Base-by-base conservation (phyloP, 352 stramenopile species). In the Phytophthora hybrid region DNA sequence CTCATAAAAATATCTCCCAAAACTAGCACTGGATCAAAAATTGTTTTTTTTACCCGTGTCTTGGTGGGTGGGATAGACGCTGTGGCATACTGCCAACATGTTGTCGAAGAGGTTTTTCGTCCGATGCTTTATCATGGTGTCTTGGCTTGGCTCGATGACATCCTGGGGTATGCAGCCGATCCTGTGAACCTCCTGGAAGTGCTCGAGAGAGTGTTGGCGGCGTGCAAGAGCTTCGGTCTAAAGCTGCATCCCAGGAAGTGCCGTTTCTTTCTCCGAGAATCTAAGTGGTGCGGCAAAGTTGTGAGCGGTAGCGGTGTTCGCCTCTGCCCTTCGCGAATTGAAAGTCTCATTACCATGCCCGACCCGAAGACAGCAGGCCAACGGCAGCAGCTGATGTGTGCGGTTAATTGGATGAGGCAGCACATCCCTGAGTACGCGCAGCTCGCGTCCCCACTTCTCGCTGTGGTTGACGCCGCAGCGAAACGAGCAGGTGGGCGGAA, bases 41-140 rank as follows among this genome's bases (percentile, higher is more conserved):
- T n/a, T n/a, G n/a, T n/a, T n/a, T n/a, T n/a, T n/a, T n/a, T n/a
- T 26, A 62, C 62, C 6, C 21, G 68, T 9, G 61, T 79, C 1
- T 39, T 66, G 1, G 76, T 76, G 68, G 57, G 67, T 39, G 62
- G 47, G 16, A 66, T 37, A 11, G 59, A 75, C 49, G 54, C 59
- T 9, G 56, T 78, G 6, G 58, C 57, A 1, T 64, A 63, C 23
- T 64, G 59, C 23, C 54, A 70, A 34, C 53, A 59, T 8, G 44
- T 59, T 6, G 67, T 70, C 3, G 57, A 65, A n/a, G 32, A 55
- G 6, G 37, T 63, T 1, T 69, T 59, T 23, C 19, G 32, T 1
- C 52, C 34, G 4, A 5, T 57, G n/a, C 37, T 69, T 1, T 62
- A 54, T 23, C 19, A 47, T 9, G 26, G 41, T 19, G 23, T 69